Conservation (phyloP, 2,329 filamentous ascomycete species). For the Claviceps digitariae region DNA sequence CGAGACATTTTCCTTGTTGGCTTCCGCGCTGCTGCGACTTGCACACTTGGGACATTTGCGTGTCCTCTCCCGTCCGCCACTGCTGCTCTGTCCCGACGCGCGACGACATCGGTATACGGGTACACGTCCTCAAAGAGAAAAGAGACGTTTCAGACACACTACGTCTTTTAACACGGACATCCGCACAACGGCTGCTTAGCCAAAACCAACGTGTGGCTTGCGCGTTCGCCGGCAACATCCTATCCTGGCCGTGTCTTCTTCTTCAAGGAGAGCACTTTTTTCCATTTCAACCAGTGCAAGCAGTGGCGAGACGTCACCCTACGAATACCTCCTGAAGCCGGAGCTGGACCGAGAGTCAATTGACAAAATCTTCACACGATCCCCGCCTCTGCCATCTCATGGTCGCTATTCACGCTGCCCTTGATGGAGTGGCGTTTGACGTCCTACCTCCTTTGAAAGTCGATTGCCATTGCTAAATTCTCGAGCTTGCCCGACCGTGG, state of each 20-base stretch:
- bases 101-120: neutral
- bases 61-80: neutral
- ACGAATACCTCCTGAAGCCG: neutral
- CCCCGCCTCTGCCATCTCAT: neutral
- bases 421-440: conserved; percentile 1
- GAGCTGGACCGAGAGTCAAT: neutral
- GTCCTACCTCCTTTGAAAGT: neutral
- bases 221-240: neutral
- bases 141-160: too few relatives aligned
- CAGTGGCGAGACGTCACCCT: neutral
- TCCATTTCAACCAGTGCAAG: neutral
- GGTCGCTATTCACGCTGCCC: neutral
- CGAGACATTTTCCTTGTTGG: neutral
- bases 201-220: neutral
- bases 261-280: neutral
- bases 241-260: neutral
- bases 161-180: neutral
- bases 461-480: neutral
- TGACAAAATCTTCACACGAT: neutral
- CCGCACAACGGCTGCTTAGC: neutral
- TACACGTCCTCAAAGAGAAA: neutral
- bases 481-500: neutral
- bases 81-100: neutral
- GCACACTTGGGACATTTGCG: neutral
- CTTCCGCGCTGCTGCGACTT: neutral